A percentile compares a stretch with the other conserved stretches of the same genome.
These are phyloP conservation scores for Scheffersomyces segobiensis DNA, from an alignment of 1,139 yeast species.

Conservation along the genomic window DNA sequence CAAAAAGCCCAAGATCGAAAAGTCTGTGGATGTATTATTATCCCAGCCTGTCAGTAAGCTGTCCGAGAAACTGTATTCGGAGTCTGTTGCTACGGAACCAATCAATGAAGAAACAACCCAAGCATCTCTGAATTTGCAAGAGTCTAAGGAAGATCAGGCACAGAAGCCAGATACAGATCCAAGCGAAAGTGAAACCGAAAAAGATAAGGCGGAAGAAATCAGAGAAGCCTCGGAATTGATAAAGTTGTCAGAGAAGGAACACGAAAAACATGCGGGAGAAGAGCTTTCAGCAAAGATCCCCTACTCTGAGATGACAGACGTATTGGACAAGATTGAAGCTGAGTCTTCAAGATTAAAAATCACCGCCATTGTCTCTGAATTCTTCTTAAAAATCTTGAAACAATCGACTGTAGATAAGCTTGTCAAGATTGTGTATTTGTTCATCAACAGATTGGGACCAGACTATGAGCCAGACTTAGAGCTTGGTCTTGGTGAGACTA, in stretches of 20 bases:
- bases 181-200: constrained; percentile 5
- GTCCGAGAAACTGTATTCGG: constrained; percentile 4
- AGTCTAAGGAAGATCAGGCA: background rate
- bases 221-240: constrained; percentile 27
- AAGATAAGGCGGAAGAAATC: constrained; percentile 2
- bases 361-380: constrained; percentile 68
- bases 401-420: constrained; percentile 57
- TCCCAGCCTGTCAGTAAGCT: background rate
- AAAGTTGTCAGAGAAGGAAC: constrained; percentile 20
- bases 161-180: constrained; percentile 7
- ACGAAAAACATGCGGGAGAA: constrained; percentile 16
- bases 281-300: constrained; percentile 38
- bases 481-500: constrained; percentile 87
- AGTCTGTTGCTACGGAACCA: background rate
- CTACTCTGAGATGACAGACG: constrained; percentile 63
- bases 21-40: background rate
- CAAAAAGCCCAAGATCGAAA: constrained; percentile 2
- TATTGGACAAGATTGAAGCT: constrained; percentile 73
- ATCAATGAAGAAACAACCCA: background rate
- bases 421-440: constrained; percentile 73
- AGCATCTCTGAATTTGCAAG: background rate
- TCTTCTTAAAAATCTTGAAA: constrained; percentile 62
- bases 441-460: constrained; percentile 88
- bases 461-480: constrained; percentile 91
- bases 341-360: constrained; percentile 84